Evolutionary conservation across 176 grass and related monocot species (phyloP).

Genomic region (Triticum dicoccoides): DNA sequence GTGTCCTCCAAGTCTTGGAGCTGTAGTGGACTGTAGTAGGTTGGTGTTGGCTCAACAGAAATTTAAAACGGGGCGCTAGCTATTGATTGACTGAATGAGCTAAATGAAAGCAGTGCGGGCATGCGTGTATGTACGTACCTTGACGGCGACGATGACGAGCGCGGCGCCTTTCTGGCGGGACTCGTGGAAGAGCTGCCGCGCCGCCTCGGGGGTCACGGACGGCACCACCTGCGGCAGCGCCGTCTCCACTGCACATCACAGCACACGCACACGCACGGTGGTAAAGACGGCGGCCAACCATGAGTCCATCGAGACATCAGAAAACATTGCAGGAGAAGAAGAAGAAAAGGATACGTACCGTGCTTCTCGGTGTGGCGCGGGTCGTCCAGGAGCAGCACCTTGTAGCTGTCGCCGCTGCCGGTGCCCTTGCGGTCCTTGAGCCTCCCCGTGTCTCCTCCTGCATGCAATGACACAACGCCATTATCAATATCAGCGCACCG

Average conservation of each 20-base stretch:
- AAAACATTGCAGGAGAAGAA: too few relatives aligned
- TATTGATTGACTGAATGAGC: not conserved
- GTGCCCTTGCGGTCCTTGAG: constrained; percentile 37
- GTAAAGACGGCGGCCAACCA: too few relatives aligned
- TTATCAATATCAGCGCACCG: not conserved
- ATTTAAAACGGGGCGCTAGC: not conserved
- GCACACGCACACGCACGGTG: too few relatives aligned
- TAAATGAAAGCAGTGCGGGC: too few relatives aligned
- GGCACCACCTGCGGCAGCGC: constrained; percentile 66
- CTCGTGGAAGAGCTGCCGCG: constrained; percentile 60
- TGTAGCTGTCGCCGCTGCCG: constrained; percentile 64
- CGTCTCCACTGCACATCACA: constrained; percentile 48
- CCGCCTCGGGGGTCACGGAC: constrained; percentile 45
- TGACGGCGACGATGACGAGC: constrained; percentile 61
- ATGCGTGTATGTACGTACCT: constrained; percentile 25
- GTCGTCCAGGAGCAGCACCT: constrained; percentile 70
- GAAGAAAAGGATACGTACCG: not conserved
- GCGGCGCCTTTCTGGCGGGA: constrained; percentile 57
- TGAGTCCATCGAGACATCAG: too few relatives aligned
- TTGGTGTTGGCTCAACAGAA: not conserved
- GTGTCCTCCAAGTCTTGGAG: not conserved
- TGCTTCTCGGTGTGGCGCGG: constrained; percentile 58
- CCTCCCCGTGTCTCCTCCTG: constrained; percentile 58
- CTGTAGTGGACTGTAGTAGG: not conserved
- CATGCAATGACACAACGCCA: not conserved